These are phyloP conservation scores for Dactylellina parvicollis DNA, from an alignment of 2,329 filamentous ascomycete species.

Conservation along the genomic window DNA sequence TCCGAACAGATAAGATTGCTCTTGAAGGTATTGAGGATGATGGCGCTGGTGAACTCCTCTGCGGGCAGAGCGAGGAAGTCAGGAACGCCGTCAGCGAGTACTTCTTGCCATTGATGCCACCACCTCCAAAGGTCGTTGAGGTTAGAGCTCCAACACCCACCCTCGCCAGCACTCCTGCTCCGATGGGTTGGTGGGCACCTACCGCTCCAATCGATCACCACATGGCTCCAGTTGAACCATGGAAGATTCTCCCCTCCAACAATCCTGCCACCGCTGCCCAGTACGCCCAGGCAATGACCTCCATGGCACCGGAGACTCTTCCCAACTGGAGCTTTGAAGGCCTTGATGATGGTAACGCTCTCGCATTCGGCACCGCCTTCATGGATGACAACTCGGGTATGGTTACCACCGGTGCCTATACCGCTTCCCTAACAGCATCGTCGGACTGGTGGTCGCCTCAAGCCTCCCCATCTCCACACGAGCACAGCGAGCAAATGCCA, in stretches of 20 bases:
- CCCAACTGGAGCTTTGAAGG: constrained; percentile 51
- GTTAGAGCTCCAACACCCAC: constrained; percentile 77
- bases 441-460: constrained; percentile 54
- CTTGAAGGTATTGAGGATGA: constrained; percentile 97
- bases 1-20: constrained; percentile 84
- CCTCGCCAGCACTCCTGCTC: constrained; percentile 80
- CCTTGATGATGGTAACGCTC: constrained; percentile 44
- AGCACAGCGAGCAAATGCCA: constrained; percentile 45
- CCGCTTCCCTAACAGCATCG: constrained; percentile 51
- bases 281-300: constrained; percentile 32
- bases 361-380: constrained; percentile 50
- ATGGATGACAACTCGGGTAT: constrained; percentile 61
- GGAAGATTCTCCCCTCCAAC: constrained; percentile 87
- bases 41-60: constrained; percentile 89
- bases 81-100: constrained; percentile 84
- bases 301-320: constrained; percentile 57
- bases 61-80: constrained; percentile 91
- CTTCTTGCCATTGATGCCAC: constrained; percentile 85
- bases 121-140: constrained; percentile 87
- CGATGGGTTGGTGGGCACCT: constrained; percentile 83
- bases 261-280: constrained; percentile 54
- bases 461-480: constrained; percentile 50
- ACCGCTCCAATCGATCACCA: constrained; percentile 64
- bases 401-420: constrained; percentile 62
- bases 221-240: constrained; percentile 77